Evolutionary conservation across 2,329 filamentous ascomycete genomes (phyloP).

Genomic region (Neonectria faginata): DNA sequence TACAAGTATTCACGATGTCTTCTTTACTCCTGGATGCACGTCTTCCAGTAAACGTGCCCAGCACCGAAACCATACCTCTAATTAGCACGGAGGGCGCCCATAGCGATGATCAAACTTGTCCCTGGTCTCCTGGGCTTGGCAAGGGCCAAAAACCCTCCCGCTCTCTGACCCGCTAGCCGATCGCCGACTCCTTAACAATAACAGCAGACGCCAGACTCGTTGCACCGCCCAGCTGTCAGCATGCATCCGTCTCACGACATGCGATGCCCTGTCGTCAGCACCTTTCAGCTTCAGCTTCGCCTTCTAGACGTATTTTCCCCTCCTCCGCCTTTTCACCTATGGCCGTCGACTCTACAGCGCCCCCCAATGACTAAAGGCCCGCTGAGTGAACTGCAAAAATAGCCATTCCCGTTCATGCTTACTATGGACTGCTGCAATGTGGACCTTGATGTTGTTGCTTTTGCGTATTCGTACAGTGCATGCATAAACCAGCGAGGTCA

Average conservation of each 20-base stretch:
- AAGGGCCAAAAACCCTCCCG: neutral
- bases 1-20: neutral
- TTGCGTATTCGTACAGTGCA: neutral
- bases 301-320: neutral
- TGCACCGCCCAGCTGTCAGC: conserved; percentile 12
- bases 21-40: neutral
- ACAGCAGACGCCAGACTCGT: neutral
- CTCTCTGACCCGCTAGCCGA: neutral
- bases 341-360: no score
- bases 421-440: neutral
- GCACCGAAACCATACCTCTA: neutral
- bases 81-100: neutral
- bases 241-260: neutral
- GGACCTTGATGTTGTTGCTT: neutral
- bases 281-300: neutral
- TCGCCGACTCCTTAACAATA: neutral
- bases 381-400: neutral
- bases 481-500: neutral
- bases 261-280: neutral
- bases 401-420: conserved; percentile 2
- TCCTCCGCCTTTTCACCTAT: neutral
- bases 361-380: neutral
- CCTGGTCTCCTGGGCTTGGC: conserved; percentile 6
- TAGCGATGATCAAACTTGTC: neutral
- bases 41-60: neutral